A percentile compares a stretch with the other conserved stretches of the same genome.
Conservation (phyloP, 2,329 filamentous ascomycete species). For the Ophiostoma sp. region DNA sequence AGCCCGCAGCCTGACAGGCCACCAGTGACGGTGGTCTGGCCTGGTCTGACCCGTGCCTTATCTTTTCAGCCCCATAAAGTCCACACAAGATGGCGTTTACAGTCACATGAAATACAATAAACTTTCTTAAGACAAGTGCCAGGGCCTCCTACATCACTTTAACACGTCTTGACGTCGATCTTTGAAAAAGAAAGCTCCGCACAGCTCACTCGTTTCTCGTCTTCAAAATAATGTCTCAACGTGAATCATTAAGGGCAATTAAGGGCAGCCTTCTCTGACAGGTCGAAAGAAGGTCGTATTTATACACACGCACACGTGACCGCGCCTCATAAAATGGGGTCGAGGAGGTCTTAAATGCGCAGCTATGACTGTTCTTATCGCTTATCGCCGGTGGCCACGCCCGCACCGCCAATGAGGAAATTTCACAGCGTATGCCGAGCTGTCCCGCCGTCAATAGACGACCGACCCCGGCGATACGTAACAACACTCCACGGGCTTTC, state of each 20-base stretch:
- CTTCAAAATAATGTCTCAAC: not conserved
- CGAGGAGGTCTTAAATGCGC: not conserved
- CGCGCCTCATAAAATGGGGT: not conserved
- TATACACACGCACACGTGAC: not conserved
- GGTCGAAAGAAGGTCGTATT: not conserved
- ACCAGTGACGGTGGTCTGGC: not conserved
- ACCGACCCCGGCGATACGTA: not conserved
- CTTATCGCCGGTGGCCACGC: slow-evolving; percentile 22
- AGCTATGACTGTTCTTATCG: slow-evolving; percentile 19
- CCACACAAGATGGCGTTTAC: not conserved
- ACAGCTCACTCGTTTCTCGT: not conserved
- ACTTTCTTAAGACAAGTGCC: not conserved
- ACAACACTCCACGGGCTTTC: not conserved
- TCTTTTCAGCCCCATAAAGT: not conserved
- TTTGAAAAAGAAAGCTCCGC: not conserved
- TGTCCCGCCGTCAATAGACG: not conserved
- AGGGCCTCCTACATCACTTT: not conserved
- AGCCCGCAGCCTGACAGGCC: not conserved
- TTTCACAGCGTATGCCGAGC: slow-evolving; percentile 20
- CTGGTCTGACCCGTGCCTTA: not conserved
- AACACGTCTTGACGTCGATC: not conserved
- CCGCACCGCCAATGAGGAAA: slow-evolving; percentile 19
- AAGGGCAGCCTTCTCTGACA: not conserved
- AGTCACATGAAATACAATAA: not conserved
- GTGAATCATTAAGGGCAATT: not conserved